Percentiles rank a stretch among this genome's conserved stretches.
Evolutionary conservation across 2,329 filamentous ascomycete genomes (phyloP).

Genomic region (Aspergillus bombycis): DNA sequence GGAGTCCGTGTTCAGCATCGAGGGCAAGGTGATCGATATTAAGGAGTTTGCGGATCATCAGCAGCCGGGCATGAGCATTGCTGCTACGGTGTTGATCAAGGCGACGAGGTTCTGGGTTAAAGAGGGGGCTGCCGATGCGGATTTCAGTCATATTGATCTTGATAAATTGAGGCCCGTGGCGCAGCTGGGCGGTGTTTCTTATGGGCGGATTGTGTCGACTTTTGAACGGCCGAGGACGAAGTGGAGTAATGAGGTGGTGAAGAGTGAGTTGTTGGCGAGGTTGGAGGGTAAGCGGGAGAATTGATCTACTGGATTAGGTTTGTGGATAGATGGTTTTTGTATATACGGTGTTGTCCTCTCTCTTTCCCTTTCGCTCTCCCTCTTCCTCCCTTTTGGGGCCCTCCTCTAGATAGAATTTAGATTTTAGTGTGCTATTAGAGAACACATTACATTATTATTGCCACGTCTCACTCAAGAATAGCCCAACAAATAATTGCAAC

Average conservation of each 20-base stretch:
- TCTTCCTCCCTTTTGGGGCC: not conserved
- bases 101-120: slow-evolving; percentile 83
- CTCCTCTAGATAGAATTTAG: not conserved
- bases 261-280: slow-evolving; percentile 20
- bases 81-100: slow-evolving; percentile 74
- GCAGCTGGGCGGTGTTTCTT: slow-evolving; percentile 84
- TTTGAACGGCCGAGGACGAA: slow-evolving; percentile 66
- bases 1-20: slow-evolving; percentile 79
- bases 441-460: too few species aligned
- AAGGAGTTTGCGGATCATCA: slow-evolving; percentile 74
- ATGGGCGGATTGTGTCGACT: slow-evolving; percentile 67
- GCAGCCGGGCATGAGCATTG: slow-evolving; percentile 71
- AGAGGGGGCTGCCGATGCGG: slow-evolving; percentile 79
- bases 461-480: rapidly evolving
- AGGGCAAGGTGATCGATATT: slow-evolving; percentile 72
- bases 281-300: slow-evolving; percentile 14
- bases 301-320: not conserved
- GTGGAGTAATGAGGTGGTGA: slow-evolving; percentile 24
- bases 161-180: slow-evolving; percentile 74
- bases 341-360: not conserved
- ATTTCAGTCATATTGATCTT: slow-evolving; percentile 72
- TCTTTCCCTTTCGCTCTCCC: not conserved
- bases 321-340: not conserved
- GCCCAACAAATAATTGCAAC: not conserved
- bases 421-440: not conserved